Evolutionary conservation across 2,329 filamentous ascomycete genomes (phyloP), one percentile per base, ranked within the genome.

Genomic region (Penicillium oxalicum): DNA sequence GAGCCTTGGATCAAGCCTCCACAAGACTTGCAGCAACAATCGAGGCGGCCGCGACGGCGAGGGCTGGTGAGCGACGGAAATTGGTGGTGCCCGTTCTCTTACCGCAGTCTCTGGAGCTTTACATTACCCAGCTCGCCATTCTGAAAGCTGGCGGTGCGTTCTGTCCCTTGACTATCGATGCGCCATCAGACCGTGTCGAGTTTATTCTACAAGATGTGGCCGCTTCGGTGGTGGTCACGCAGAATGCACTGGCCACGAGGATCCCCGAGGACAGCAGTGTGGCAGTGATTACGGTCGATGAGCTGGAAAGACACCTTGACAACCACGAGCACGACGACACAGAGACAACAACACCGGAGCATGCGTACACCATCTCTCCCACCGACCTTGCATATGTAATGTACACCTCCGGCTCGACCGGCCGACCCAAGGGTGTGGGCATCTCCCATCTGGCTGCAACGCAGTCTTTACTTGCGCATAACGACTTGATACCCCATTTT

Each of bases 361-460:
- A 40, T 3, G 32, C 43, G 18, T 34, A 39, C 36, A 32, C 52
- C 12, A 45, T 40, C 27, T 78, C 51, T 66, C 40, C 59, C 12
- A 53, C 58, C 6, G 52, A 61, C 48, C 45, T 91, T 25, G 89
- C 91, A 25, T 96, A 96, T 72, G 81, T 95, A 50, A 90, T 95
- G 82, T 96, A 95, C 66, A 95, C 91, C 0, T 94, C 88, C 40
- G 90, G 90, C 3, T 94, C 88, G 4, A 95, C 90, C 0, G 91
- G 91, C 9, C 82, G 83, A 4, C 91, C 91, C 0, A 96, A 96
- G 72, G 91, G 90, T 0, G 91, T 96, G 25, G 79, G 80, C 2
- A 76, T 96, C 28, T 89, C 88, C 28, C 91, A 96, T 69, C 71
- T 76, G 27, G 87, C 91, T 12, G 89, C 79, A 6, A 86, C 87